phyloP scores from a whole-genome alignment of 768 basidiomycete genomes.

The Suillus variegatus region DNA sequence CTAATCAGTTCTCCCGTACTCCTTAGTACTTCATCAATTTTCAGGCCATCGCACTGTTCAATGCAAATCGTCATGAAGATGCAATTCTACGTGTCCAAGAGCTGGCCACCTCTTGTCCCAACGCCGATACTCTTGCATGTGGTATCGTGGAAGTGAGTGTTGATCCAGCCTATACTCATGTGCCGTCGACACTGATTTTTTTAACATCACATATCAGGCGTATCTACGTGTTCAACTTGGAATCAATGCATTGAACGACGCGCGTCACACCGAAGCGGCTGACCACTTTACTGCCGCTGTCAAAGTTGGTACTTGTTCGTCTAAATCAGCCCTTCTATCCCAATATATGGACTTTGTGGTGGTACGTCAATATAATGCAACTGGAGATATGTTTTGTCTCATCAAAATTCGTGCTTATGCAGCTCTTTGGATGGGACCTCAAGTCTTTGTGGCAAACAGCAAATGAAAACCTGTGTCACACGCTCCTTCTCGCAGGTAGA shows the following conservation, averaged over 20 bases:
- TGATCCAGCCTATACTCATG: background rate
- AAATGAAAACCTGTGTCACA: background rate
- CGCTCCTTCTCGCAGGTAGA: background rate
- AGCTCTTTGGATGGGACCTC: background rate
- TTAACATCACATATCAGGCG: background rate
- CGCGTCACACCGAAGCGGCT: background rate
- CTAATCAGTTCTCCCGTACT: background rate
- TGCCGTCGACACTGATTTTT: background rate
- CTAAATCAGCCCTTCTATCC: background rate
- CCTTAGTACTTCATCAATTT: background rate
- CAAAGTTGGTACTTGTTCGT: background rate
- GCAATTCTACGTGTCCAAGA: background rate
- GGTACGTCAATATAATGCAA: background rate
- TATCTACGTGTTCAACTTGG: background rate
- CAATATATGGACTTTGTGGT: background rate
- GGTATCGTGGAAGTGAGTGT: background rate
- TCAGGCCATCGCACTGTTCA: background rate
- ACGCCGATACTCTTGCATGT: background rate
- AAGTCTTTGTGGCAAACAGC: background rate
- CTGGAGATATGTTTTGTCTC: background rate
- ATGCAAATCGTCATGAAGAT: background rate
- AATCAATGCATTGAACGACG: background rate
- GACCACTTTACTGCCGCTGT: background rate
- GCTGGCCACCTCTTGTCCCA: background rate
- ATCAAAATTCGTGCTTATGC: background rate